These are phyloP conservation scores for Alternaria gansuensis DNA, from an alignment of 2,329 filamentous ascomycete species.

Conservation along the genomic window DNA sequence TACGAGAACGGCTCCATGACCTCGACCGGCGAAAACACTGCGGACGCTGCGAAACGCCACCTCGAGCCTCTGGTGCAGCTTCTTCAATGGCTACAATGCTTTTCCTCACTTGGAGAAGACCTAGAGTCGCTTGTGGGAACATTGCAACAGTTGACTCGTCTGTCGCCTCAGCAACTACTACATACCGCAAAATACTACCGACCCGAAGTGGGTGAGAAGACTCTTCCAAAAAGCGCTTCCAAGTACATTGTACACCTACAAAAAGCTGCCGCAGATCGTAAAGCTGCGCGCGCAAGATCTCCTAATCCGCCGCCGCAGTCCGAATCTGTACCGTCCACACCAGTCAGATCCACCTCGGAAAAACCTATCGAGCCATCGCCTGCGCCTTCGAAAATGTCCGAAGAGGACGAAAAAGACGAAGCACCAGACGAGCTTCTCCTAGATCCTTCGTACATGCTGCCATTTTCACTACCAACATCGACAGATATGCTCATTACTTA, in stretches of 20 bases:
- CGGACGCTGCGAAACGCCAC: slow-evolving; percentile 84
- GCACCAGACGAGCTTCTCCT: slow-evolving; percentile 79
- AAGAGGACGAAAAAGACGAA: slow-evolving; percentile 71
- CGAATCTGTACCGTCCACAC: slow-evolving; percentile 45
- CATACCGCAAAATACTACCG: slow-evolving; percentile 93
- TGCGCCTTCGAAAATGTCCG: slow-evolving; percentile 47
- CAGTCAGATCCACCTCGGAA: slow-evolving; percentile 40
- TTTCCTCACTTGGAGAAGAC: slow-evolving; percentile 92
- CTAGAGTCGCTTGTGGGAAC: slow-evolving; percentile 88
- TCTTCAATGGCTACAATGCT: slow-evolving; percentile 96
- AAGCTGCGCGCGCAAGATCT: slow-evolving; percentile 46
- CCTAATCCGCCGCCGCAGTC: slow-evolving; percentile 51
- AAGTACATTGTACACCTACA: slow-evolving; percentile 86
- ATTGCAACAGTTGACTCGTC: slow-evolving; percentile 82
- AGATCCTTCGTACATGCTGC: slow-evolving; percentile 90
- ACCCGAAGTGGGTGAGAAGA: slow-evolving; percentile 93
- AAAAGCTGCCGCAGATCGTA: slow-evolving; percentile 69
- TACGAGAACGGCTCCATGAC: slow-evolving; percentile 91
- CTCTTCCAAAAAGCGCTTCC: slow-evolving; percentile 84
- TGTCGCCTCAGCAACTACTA: slow-evolving; percentile 87
- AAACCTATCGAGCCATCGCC: slow-evolving; percentile 42
- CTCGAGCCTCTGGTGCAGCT: slow-evolving; percentile 91
- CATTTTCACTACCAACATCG: slow-evolving; percentile 92
- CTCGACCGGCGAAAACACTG: slow-evolving; percentile 83
- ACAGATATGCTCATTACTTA: slow-evolving; percentile 98